These are phyloP conservation scores for Geopyxis carbonaria DNA, from an alignment of 495 filamentous ascomycete genomes.

Conservation along the genomic window DNA sequence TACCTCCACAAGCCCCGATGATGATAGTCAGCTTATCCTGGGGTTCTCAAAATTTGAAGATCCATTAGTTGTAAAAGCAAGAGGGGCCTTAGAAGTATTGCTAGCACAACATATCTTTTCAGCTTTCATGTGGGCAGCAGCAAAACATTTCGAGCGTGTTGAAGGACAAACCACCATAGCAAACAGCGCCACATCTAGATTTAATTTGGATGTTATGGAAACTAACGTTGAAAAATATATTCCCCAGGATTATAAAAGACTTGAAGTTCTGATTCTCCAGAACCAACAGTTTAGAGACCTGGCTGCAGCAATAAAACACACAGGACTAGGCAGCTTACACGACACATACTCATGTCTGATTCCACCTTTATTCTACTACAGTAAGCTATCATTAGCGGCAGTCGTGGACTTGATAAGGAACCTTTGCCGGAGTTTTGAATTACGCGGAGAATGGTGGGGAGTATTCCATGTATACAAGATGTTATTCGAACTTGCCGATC, in stretches of 20 bases:
- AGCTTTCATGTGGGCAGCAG: conserved; percentile 10
- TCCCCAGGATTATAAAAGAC: neutral
- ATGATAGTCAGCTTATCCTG: neutral
- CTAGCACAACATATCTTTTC: conserved; percentile 8
- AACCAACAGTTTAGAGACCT: conserved; percentile 2
- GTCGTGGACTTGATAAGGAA: conserved; percentile 5
- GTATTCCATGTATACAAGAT: too few species aligned
- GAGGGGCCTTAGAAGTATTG: neutral
- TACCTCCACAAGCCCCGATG: neutral
- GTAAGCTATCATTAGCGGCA: conserved; percentile 1
- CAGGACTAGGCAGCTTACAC: conserved; percentile 3
- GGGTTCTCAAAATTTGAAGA: neutral
- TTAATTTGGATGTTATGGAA: neutral
- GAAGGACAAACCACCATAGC: neutral
- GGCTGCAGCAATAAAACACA: neutral
- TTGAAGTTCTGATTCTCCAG: neutral
- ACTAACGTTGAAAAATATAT: neutral
- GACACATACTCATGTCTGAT: conserved; percentile 2
- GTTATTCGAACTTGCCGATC: too few species aligned
- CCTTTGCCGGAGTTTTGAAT: neutral
- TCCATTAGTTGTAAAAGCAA: neutral
- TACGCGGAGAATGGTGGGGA: neutral
- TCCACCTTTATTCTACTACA: conserved; percentile 1
- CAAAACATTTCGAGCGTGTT: too few species aligned
- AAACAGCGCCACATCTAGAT: neutral